phyloP scores from a whole-genome alignment of 768 basidiomycete genomes.

The Russula lepida region DNA sequence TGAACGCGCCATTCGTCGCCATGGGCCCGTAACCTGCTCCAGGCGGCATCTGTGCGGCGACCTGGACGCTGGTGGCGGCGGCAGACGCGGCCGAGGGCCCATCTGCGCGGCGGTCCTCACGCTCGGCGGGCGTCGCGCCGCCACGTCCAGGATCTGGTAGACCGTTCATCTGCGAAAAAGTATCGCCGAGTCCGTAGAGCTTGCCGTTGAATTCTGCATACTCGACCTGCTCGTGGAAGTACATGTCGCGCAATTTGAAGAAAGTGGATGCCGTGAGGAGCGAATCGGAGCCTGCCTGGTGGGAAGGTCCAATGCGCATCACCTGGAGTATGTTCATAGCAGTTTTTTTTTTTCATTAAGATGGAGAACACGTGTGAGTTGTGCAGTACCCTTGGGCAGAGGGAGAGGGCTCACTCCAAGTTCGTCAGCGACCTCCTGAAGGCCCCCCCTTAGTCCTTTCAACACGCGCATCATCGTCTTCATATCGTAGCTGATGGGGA shows the following conservation, averaged over 20 bases:
- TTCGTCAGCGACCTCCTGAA: conserved; percentile 95
- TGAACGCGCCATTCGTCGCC: conserved; percentile 19
- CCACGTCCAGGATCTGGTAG: conserved; percentile 57
- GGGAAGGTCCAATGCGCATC: conserved; percentile 78
- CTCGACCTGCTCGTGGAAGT: conserved; percentile 87
- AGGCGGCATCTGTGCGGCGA: conserved; percentile 18
- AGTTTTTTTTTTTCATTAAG: not conserved
- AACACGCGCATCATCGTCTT: conserved; percentile 90
- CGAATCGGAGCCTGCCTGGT: conserved; percentile 97
- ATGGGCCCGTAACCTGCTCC: conserved; percentile 19
- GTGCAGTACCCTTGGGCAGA: not conserved
- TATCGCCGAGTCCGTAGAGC: conserved; percentile 76
- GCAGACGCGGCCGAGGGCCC: conserved; percentile 47
- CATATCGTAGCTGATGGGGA: conserved; percentile 95
- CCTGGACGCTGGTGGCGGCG: conserved; percentile 1
- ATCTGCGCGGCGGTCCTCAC: conserved; percentile 55
- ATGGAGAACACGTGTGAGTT: not conserved
- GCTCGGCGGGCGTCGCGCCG: conserved; percentile 74
- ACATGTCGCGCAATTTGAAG: conserved; percentile 90
- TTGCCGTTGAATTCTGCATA: conserved; percentile 75
- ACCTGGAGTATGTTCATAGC: conserved; percentile 42
- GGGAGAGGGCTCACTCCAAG: conserved; percentile 58
- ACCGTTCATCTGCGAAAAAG: conserved; percentile 61
- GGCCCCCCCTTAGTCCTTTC: conserved; percentile 73
- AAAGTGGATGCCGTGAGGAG: conserved; percentile 89